Percentiles rank a stretch among this genome's conserved stretches.
These are phyloP conservation scores for Paxillus involutus DNA, from an alignment of 768 basidiomycete genomes.

Conservation along the genomic window DNA sequence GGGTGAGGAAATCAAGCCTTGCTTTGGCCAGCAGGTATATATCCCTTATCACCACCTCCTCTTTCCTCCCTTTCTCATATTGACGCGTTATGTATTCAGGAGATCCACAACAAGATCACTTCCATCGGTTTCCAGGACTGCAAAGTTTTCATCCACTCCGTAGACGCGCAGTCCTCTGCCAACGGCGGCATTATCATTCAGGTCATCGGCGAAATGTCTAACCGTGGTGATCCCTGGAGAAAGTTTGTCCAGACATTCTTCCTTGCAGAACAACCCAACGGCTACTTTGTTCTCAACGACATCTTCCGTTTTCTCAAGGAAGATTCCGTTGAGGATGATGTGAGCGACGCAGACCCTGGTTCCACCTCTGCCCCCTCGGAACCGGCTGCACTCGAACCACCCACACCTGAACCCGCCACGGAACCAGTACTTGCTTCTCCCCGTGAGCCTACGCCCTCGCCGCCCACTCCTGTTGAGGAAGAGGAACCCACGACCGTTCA, in stretches of 20 bases:
- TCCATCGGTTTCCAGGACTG: slow-evolving; percentile 93
- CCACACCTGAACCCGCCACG: slow-evolving; percentile 27
- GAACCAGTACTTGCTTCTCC: slow-evolving; percentile 34
- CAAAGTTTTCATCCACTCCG: slow-evolving; percentile 99
- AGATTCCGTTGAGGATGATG: slow-evolving; percentile 83
- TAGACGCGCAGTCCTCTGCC: slow-evolving; percentile 94
- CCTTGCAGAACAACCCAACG: slow-evolving; percentile 98
- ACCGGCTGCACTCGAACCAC: slow-evolving; percentile 32
- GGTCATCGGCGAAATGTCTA: slow-evolving; percentile 99
- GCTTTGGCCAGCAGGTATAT: slow-evolving; percentile 89
- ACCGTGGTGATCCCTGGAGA: slow-evolving; percentile 87
- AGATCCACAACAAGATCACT: slow-evolving; percentile 96
- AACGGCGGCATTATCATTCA: slow-evolving; percentile 98
- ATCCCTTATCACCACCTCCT: slow-evolving; percentile 5
- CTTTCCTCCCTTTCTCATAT: slow-evolving; percentile 2
- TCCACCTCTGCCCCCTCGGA: slow-evolving; percentile 34
- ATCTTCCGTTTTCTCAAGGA: slow-evolving; percentile 99
- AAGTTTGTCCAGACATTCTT: slow-evolving; percentile 99
- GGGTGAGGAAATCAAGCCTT: slow-evolving; percentile 89
- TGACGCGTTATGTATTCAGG: slow-evolving; percentile 44
- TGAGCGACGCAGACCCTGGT: slow-evolving; percentile 44
- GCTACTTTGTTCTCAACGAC: slow-evolving; percentile 99
- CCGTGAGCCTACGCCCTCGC: slow-evolving; percentile 28
- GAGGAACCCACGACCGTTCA: slow-evolving; percentile 43
- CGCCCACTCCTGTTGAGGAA: slow-evolving; percentile 26